These are phyloP conservation scores for Lepiota venenata DNA, from an alignment of 768 basidiomycete genomes.

Conservation along the genomic window DNA sequence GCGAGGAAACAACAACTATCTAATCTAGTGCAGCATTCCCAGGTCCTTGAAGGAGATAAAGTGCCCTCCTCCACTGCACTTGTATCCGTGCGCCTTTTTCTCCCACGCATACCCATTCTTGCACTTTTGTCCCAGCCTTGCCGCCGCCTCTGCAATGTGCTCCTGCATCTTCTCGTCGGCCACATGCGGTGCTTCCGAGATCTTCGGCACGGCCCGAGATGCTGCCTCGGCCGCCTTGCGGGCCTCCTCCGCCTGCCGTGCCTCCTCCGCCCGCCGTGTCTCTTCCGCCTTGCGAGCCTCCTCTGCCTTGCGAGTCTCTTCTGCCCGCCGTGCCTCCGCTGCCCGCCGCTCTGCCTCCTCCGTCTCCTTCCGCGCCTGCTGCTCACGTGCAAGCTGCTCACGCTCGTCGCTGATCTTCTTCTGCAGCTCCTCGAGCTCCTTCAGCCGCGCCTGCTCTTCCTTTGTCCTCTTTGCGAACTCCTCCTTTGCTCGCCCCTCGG, in stretches of 20 bases:
- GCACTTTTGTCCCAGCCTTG: slow-evolving; percentile 7
- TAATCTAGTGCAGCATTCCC: slow-evolving; percentile 12
- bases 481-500: neutral
- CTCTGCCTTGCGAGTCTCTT: neutral
- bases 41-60: slow-evolving; percentile 12
- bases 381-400: too few species aligned
- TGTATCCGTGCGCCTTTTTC: slow-evolving; percentile 10
- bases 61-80: slow-evolving; percentile 9
- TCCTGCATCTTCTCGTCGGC: slow-evolving; percentile 8
- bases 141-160: slow-evolving; percentile 1
- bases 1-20: neutral
- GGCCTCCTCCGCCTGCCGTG: too few species aligned
- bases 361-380: too few species aligned
- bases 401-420: too few species aligned
- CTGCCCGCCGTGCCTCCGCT: neutral
- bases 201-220: neutral
- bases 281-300: neutral
- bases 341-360: neutral
- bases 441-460: too few species aligned
- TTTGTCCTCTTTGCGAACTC: neutral
- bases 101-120: slow-evolving; percentile 11
- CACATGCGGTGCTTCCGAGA: slow-evolving; percentile 4
- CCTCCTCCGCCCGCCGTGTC: neutral
- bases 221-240: neutral
- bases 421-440: neutral